Evolutionary conservation across 2,329 filamentous ascomycete species (phyloP).

Genomic region (Sphaerulina vaccinii): DNA sequence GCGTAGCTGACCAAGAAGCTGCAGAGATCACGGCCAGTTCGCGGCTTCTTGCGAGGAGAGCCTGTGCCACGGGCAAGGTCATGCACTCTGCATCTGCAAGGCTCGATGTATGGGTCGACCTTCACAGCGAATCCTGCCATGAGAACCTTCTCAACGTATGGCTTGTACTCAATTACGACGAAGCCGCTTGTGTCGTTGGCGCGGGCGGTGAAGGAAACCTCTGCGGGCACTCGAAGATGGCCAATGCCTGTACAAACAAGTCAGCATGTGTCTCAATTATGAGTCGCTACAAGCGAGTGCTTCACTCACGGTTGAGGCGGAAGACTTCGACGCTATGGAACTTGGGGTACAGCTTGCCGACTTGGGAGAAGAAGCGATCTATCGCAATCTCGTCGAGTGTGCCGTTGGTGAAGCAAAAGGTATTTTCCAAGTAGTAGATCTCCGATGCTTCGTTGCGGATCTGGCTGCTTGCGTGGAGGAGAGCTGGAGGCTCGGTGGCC

Average conservation of each 20-base stretch:
- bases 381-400: not conserved
- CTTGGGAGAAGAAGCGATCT: not conserved
- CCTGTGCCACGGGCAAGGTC: not conserved
- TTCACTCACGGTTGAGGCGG: slow-evolving; percentile 2
- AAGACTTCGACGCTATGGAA: slow-evolving; percentile 3
- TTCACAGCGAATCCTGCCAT: not conserved
- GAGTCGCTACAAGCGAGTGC: not conserved
- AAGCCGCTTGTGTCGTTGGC: not conserved
- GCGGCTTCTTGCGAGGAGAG: not conserved
- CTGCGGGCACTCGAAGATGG: not conserved
- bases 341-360: slow-evolving; percentile 3
- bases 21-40: slow-evolving; percentile 1
- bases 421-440: slow-evolving; percentile 15
- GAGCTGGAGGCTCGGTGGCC: not conserved
- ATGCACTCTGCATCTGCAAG: slow-evolving; percentile 6
- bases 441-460: slow-evolving; percentile 10
- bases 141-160: slow-evolving; percentile 1
- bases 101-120: not conserved
- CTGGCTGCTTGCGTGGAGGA: slow-evolving; percentile 3
- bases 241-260: not conserved
- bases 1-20: slow-evolving; percentile 4
- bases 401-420: slow-evolving; percentile 3
- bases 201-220: not conserved
- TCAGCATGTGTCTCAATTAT: not conserved
- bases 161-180: not conserved